A percentile compares a stretch with the other conserved stretches of the same genome.
Conservation (phyloP, 257 asterid species). For the Striga asiatica region DNA sequence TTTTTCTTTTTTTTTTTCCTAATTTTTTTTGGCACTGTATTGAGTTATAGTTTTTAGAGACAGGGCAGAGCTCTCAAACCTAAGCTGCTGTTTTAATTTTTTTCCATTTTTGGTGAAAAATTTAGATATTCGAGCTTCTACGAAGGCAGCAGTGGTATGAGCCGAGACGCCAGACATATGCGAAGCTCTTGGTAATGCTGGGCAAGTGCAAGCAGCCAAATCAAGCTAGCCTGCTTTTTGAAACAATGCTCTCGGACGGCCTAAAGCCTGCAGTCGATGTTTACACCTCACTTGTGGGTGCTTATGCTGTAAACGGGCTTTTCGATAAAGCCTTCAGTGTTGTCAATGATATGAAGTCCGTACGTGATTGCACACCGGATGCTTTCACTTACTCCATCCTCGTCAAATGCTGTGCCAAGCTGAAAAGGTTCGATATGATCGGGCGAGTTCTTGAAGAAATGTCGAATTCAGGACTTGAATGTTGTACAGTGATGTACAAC, state of each 20-base stretch:
- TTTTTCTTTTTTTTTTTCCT: too few relatives aligned
- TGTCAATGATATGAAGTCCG: constrained; percentile 53
- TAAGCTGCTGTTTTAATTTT: background rate
- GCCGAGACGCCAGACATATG: constrained; percentile 61
- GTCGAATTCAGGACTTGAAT: constrained; percentile 49
- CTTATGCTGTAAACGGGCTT: constrained; percentile 55
- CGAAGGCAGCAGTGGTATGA: constrained; percentile 82
- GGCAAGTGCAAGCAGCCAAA: constrained; percentile 77
- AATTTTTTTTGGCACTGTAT: too few relatives aligned
- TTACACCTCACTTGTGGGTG: constrained; percentile 77
- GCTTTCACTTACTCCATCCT: constrained; percentile 71
- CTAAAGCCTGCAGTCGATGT: constrained; percentile 59
- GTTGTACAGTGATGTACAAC: constrained; percentile 47
- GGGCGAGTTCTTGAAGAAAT: constrained; percentile 46
- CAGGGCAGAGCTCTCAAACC: background rate
- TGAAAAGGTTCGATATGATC: constrained; percentile 41
- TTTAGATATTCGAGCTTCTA: constrained; percentile 82
- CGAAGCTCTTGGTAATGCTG: constrained; percentile 78
- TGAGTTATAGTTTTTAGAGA: background rate
- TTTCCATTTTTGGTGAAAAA: constrained; percentile 13
- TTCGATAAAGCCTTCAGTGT: constrained; percentile 48
- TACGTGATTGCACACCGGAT: constrained; percentile 58
- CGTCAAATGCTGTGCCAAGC: constrained; percentile 53
- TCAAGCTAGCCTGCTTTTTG: constrained; percentile 58
- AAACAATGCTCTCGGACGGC: constrained; percentile 59